Base-by-base conservation (phyloP, 345 rosid species). In the Leavenworthia alabamica region DNA sequence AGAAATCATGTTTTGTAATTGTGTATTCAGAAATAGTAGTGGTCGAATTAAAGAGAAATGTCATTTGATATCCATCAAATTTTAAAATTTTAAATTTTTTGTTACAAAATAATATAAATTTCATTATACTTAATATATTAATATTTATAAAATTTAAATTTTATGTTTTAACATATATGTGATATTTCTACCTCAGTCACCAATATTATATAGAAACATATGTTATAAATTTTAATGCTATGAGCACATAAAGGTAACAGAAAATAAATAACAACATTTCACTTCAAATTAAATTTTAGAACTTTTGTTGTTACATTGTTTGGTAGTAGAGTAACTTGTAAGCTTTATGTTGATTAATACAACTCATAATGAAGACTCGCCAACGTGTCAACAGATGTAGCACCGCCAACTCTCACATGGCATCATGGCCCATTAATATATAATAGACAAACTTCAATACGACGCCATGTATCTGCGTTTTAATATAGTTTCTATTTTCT, bases 331-430 rank as follows among this genome's bases (percentile, higher is more conserved):
- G 68, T 69, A 61, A 16, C 73, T 70, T 69, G 8, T 3, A 69
- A 69, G 68, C 26, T 27, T 44, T 20, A 54, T 15, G 13, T 44
- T 48, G 8, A 54, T 53, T 9, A 46, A 47, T 62, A 63, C 75
- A 70, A 63, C 70, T 63, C 75, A 70, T 70, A 29, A 44, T 35
- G 3, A 35, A 33, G 6, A 26, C 7, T 41, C 32, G 56, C 51
- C 62, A 71, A 65, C 67, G 75, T 72, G 66, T 63, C 65, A 71
- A 57, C 49, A 71, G 75, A 71, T 63, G 66, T 71, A 58, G 42
- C 70, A 71, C 66, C 75, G 66, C 55, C 35, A 49, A 57, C 56
- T 54, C 49, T 71, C 75, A 72, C 75, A 71, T 71, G 75, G 66
- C 47, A 40, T 32, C 39, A 33, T 63, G 70, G 49, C 2, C 22